Evolutionary conservation across 2,329 filamentous ascomycete species (phyloP).

Genomic region (Fusarium nematophilum): DNA sequence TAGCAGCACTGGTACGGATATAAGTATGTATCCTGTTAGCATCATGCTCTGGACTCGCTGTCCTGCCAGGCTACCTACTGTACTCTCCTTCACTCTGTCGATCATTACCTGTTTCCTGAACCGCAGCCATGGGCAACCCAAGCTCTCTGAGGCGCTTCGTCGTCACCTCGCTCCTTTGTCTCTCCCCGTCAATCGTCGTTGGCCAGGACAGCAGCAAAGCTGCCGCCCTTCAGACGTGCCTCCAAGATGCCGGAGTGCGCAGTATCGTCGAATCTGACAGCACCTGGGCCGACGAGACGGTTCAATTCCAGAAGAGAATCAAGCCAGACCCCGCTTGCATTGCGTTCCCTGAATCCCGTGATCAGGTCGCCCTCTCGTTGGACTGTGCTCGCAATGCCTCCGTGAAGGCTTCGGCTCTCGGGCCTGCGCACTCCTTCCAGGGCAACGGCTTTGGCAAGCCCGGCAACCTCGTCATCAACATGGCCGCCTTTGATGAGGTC

Average conservation of each 20-base stretch:
- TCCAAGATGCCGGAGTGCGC: conserved; percentile 28
- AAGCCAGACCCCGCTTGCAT: conserved; percentile 36
- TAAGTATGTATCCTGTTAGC: too few relatives aligned
- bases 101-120: background rate
- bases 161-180: conserved; percentile 23
- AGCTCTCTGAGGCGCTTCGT: conserved; percentile 13
- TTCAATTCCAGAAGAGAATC: conserved; percentile 38
- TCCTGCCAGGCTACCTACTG: too few relatives aligned
- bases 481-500: conserved; percentile 38
- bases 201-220: background rate
- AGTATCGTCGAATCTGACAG: conserved; percentile 35
- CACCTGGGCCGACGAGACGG: conserved; percentile 28
- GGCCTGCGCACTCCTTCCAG: conserved; percentile 39
- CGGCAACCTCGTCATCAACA: conserved; percentile 40
- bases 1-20: too few relatives aligned
- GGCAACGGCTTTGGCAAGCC: conserved; percentile 33
- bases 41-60: too few relatives aligned
- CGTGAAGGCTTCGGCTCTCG: conserved; percentile 38
- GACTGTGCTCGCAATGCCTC: conserved; percentile 39
- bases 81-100: background rate
- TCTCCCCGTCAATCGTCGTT: background rate
- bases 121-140: conserved; percentile 2
- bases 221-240: conserved; percentile 20
- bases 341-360: conserved; percentile 32
- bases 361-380: conserved; percentile 36